These are phyloP conservation scores for Sporothrix schenckii DNA, from an alignment of 2,329 filamentous ascomycete species.

Conservation along the genomic window DNA sequence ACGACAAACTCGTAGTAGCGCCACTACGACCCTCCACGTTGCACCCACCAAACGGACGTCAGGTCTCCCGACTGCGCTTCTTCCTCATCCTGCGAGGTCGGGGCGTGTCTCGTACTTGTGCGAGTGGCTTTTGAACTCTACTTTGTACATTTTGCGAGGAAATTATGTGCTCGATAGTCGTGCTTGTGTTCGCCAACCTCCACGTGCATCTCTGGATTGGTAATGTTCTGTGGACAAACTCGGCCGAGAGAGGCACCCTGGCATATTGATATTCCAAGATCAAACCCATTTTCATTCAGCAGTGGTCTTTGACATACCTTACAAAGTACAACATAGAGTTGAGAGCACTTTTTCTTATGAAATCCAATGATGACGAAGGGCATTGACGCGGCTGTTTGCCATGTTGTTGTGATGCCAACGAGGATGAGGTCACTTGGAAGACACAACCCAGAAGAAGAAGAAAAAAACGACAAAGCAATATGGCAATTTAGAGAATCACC, in stretches of 20 bases:
- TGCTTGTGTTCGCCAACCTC: too few relatives aligned
- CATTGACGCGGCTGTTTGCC: background rate
- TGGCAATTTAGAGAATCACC: background rate
- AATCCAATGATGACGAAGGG: background rate
- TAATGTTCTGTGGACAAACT: too few relatives aligned
- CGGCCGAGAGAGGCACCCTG: too few relatives aligned
- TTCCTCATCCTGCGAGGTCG: background rate
- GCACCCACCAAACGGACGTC: background rate
- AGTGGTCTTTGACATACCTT: too few relatives aligned
- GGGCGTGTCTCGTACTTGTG: background rate
- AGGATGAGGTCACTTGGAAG: background rate
- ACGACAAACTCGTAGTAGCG: conserved; percentile 8
- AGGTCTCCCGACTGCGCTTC: background rate
- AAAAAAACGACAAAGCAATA: background rate
- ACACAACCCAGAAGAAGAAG: background rate
- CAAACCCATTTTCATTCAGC: too few relatives aligned
- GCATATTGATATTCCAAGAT: too few relatives aligned
- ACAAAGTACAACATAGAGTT: too few relatives aligned
- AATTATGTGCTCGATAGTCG: too few relatives aligned
- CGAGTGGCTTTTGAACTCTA: background rate
- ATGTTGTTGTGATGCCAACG: too few relatives aligned
- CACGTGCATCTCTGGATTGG: too few relatives aligned
- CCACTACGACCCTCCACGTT: background rate
- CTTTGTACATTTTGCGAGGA: too few relatives aligned
- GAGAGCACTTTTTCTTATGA: too few relatives aligned